Conservation (phyloP, 805 yeast species). For the Saccharomycopsis vini region DNA sequence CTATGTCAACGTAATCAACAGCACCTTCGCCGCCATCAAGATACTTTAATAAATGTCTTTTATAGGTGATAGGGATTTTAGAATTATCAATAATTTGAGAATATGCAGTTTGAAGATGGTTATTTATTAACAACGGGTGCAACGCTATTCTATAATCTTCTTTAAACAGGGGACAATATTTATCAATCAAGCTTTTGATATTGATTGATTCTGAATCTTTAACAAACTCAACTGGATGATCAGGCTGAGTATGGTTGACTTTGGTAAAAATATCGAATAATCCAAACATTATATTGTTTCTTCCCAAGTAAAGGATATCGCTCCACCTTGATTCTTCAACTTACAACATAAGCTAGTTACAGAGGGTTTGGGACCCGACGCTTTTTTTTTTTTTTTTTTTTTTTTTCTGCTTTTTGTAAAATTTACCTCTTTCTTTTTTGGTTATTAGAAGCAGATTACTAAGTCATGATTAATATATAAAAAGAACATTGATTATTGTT, state of each 20-base stretch:
- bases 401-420: background rate
- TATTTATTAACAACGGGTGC: slow-evolving; percentile 53
- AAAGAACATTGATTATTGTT: too few species aligned
- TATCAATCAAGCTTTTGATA: too few species aligned
- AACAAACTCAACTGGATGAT: slow-evolving; percentile 7
- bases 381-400: background rate
- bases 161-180: slow-evolving; percentile 35
- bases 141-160: slow-evolving; percentile 38
- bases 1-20: slow-evolving; percentile 46
- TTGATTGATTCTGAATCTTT: slow-evolving; percentile 22
- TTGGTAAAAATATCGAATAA: slow-evolving; percentile 12
- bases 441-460: too few species aligned
- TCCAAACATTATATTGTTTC: slow-evolving; percentile 17
- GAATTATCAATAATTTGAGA: slow-evolving; percentile 39
- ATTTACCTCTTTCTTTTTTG: too few species aligned
- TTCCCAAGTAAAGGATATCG: background rate
- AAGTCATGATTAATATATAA: too few species aligned
- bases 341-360: too few species aligned
- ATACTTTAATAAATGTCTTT: slow-evolving; percentile 44
- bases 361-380: too few species aligned
- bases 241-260: slow-evolving; percentile 7
- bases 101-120: slow-evolving; percentile 61
- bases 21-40: slow-evolving; percentile 62
- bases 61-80: slow-evolving; percentile 40
- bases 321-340: too few species aligned